Base-by-base conservation (phyloP, 2,329 filamentous ascomycete genomes). In the Stachybotrys elegans region DNA sequence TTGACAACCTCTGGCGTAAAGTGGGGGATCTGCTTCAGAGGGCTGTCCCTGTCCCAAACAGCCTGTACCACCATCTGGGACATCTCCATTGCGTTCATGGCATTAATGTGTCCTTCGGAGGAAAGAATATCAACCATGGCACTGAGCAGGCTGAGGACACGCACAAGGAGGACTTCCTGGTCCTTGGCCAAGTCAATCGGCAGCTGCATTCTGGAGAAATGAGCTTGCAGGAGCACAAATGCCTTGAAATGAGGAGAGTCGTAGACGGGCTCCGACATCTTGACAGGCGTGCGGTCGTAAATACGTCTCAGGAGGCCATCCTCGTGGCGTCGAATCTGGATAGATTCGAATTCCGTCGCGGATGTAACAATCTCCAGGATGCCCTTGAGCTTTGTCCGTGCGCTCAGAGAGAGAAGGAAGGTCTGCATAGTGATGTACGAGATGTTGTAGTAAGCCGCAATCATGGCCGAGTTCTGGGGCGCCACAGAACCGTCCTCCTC, bases 341-440 rank as follows among this genome's bases (percentile, higher is more conserved):
- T 90, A 6, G 85, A 80, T 65, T 98, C 94, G 48, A 97, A 98
- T 61, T 98, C 93, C 2, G 90, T 94, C 5, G 94, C 94, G 1
- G 93, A 95, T 2, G 93, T 96, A 48, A 97, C 84, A 56, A 98
- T 97, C 66, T 98, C 93, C 44, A 98, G 75, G 35, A 98, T 91
- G 38, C 90, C 90, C 76, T 98, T 98, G 52, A 98, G 81, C 72
- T 95, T 97, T 4, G 91, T 97, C 54, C 85, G 85, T 34, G 83
- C 83, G 44, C 82, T 91, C 38, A 98, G 77, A 13, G 93, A 98
- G 44, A 98, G 75, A 42, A 98, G 74, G 75, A 98, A 92, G 0
- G 93, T 98, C 69, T 98, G 92, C 91, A 98, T 98, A 3, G 93
- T 98, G 64, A 95, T 88, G 70, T 96, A 97, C 6, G 92, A 96